Evolutionary conservation across 257 asterid species (phyloP), one percentile per base, ranked within the genome.

Genomic region (Solanum sejunctum): DNA sequence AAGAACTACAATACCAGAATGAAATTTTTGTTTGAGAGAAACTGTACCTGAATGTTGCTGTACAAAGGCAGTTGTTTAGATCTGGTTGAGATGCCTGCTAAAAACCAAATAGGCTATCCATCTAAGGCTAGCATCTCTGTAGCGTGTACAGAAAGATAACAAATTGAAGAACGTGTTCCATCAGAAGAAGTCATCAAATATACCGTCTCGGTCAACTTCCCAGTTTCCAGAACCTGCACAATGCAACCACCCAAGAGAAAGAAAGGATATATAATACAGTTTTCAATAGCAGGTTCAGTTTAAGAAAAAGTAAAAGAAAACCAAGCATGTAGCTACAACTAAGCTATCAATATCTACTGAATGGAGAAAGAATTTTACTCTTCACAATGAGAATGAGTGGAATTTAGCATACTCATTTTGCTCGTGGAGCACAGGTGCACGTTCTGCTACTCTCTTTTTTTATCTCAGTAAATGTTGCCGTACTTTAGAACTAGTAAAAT

Each of bases 101-200:
- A 41, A 80, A 87, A 75, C 86, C 88, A 83, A 88, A 84, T 81
- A 86, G 85, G 86, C 85, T 39, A 67, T 55, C 72, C 87, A 86
- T 90, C 91, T 89, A 92, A 90, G 23, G 49, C 12, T 52, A 52
- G 49, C 26, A 70, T 41, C 79, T 70, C 28, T 70, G 8, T 88
- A 88, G 88, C 86, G 86, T 84, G 90, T 83, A 85, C 85, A 89
- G 88, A 88, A 69, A 83, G 90, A 87, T 86, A 83, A 56, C 56
- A 36, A n/a, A 49, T 67, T 36, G 56, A 83, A 83, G 92, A 87
- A 88, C 88, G 89, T 89, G 87, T 93, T 89, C 91, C 93, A 87
- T 97, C 96, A 97, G 94, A 97, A 97, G 90, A 93, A 95, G 93
- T 97, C 98, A 90, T 95, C 98, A 84, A 97, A 97, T 84, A 97